Evolutionary conservation across 1,139 yeast species (phyloP).

Genomic region (Pichia sp.): DNA sequence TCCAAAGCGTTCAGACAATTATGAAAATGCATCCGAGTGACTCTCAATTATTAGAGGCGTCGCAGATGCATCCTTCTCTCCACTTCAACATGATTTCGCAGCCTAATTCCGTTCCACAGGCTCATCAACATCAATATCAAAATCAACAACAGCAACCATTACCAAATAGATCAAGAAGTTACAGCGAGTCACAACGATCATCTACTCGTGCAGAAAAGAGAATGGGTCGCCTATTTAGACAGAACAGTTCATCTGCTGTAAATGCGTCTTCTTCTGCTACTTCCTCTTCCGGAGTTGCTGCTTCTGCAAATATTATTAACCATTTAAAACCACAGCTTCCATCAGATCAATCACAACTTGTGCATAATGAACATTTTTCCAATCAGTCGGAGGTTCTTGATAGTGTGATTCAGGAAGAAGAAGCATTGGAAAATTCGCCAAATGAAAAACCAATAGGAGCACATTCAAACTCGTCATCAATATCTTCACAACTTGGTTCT

Average conservation of each 20-base stretch:
- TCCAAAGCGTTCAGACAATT: too few relatives aligned
- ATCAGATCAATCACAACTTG: too few relatives aligned
- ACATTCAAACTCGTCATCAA: slow-evolving; percentile 17
- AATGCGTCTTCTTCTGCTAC: slow-evolving; percentile 7
- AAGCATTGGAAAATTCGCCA: too few relatives aligned
- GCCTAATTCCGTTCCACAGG: background rate
- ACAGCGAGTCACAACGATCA: slow-evolving; percentile 16
- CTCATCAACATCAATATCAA: background rate
- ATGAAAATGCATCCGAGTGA: too few relatives aligned
- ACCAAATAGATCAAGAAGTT: slow-evolving; percentile 11
- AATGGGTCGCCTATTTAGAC: slow-evolving; percentile 30
- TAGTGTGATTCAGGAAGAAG: too few relatives aligned
- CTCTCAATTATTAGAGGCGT: too few relatives aligned
- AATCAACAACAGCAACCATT: slow-evolving; percentile 2
- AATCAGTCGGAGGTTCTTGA: too few relatives aligned
- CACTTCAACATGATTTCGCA: background rate
- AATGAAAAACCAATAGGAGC: too few relatives aligned
- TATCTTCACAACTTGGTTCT: slow-evolving; percentile 16
- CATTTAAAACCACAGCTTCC: background rate
- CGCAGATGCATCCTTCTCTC: too few relatives aligned
- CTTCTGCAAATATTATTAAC: background rate
- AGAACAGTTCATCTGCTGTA: slow-evolving; percentile 17
- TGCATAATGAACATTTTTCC: too few relatives aligned
- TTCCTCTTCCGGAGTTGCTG: background rate
- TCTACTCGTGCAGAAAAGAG: slow-evolving; percentile 30